Evolutionary conservation across 257 asterid species (phyloP), one percentile per base, ranked within the genome.

Genomic region (Knoxia roxburghii): DNA sequence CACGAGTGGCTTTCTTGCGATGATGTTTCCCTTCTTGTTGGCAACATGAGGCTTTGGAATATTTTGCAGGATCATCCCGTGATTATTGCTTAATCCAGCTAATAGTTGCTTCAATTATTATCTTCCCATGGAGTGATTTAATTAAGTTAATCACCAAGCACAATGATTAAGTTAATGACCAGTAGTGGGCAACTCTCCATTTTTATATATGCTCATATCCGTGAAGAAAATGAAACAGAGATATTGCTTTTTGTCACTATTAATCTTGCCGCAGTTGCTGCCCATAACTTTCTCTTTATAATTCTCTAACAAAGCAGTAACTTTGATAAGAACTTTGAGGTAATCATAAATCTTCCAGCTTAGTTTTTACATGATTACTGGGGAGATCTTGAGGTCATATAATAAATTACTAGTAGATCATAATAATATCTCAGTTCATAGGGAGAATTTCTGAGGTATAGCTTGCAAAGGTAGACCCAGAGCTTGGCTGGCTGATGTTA

Each of bases 1-100:
- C 75, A 75, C 43, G 64, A 57, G 30, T 12, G 68, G 58, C 72
- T 69, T 51, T 54, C 30, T 64, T 4, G 26, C 32, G 68, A 37
- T 29, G 46, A 46, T 64, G 49, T 52, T 43, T 52, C 61, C 74
- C 40, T 68, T 2, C 6, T 46, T 23, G 67, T 50, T 62, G 54
- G 52, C 71, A 62, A 62, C 61, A 21, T 53, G 23, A 72, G 4
- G 26, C 61, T 37, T 40, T 50, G 76, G 30, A 43, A 52, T 46
- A 49, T 23, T n/a, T 55, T 57, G 5, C 35, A 37, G 11, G 14
- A 68, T 33, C 58, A 59, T 59, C 41, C 20, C 40, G 8, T 37
- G 20, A 61, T 61, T 40, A 61, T 50, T 40, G 64, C 55, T 61
- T 58, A 27, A 37, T 37, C 27, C 58, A 71, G 65, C 64, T 71